Base-by-base conservation (phyloP, 225 moss, liverwort and hornwort genomes). In the Physcomitrium patens region DNA sequence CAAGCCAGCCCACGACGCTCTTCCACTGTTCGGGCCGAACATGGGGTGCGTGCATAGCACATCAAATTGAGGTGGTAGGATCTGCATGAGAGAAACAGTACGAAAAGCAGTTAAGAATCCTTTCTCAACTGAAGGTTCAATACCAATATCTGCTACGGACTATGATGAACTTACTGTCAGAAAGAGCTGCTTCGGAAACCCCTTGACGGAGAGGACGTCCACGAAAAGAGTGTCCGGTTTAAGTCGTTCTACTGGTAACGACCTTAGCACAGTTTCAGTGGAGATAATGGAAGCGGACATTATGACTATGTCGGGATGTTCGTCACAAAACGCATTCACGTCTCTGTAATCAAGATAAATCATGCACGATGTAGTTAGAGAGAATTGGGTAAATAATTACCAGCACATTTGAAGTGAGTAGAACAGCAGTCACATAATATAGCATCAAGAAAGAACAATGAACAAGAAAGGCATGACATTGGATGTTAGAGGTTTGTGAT, bases 1-100 rank as follows among this genome's bases (percentile, higher is more conserved):
- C 53, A 92, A 70, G 46, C 80, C 86, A 18, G 43, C 42, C 92
- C 92, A 92, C 41, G 80, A 81, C 66, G 78, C 63, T 1, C 75
- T 79, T 50, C 92, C 92, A 77, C 92, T 92, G 58, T 90, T 82
- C 67, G 90, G 92, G 56, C 92, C 92, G 83, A 92, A 92, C 92
- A 92, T 92, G 66, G 92, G 92, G 73, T 92, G 92, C 47, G 89
- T 92, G 84, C 92, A 92, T 63, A 92, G 87, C 57, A 92, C 80
- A 69, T 92, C 92, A 72, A 83, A 82, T 73, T 90, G 80, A 60
- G 78, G 28, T 23, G 89, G 92, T 72, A 92, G 77, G 23, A 86
- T 78, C 92, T 92, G 89, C 23, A 56, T 49, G 45, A 47, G 18
- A 37, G 18, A 20, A 28, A 44, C 42, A 58, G 27, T 46, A 55